Conservation (phyloP, 495 filamentous ascomycete species). For the Neurospora tetraspora region DNA sequence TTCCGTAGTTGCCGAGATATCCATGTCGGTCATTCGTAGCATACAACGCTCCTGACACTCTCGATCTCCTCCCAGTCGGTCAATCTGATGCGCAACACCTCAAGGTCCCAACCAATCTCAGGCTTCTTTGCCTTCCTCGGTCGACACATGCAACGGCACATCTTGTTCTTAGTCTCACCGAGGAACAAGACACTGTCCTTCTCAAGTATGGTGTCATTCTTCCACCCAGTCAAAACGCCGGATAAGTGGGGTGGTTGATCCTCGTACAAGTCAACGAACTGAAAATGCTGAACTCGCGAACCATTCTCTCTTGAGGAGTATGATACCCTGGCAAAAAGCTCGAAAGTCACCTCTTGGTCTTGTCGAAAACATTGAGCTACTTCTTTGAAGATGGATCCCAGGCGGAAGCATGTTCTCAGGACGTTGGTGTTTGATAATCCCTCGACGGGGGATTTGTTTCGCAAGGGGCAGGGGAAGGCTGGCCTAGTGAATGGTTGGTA, state of each 20-base stretch:
- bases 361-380: slow-evolving; percentile 23
- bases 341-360: slow-evolving; percentile 39
- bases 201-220: slow-evolving; percentile 34
- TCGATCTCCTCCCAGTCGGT: slow-evolving; percentile 43
- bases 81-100: slow-evolving; percentile 44
- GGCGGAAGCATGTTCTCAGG: slow-evolving; percentile 51
- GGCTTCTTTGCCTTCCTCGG: slow-evolving; percentile 33
- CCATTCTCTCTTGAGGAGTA: slow-evolving; percentile 38
- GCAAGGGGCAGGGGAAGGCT: slow-evolving; percentile 36
- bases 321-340: slow-evolving; percentile 48
- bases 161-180: slow-evolving; percentile 10
- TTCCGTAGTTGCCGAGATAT: too few species aligned
- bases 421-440: slow-evolving; percentile 37
- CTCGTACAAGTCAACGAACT: slow-evolving; percentile 50
- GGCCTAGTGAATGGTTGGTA: slow-evolving; percentile 34
- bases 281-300: slow-evolving; percentile 43
- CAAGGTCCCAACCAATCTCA: slow-evolving; percentile 31
- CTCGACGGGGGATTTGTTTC: slow-evolving; percentile 41
- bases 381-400: slow-evolving; percentile 44
- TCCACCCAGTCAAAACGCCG: slow-evolving; percentile 42
- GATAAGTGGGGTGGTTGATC: slow-evolving; percentile 41
- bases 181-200: slow-evolving; percentile 36
- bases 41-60: slow-evolving; percentile 20
- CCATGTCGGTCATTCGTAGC: background rate
- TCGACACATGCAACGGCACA: slow-evolving; percentile 45